These are phyloP conservation scores for Helicostylum pulchrum DNA, from an alignment of 192 early-diverging fungal species.

Conservation along the genomic window DNA sequence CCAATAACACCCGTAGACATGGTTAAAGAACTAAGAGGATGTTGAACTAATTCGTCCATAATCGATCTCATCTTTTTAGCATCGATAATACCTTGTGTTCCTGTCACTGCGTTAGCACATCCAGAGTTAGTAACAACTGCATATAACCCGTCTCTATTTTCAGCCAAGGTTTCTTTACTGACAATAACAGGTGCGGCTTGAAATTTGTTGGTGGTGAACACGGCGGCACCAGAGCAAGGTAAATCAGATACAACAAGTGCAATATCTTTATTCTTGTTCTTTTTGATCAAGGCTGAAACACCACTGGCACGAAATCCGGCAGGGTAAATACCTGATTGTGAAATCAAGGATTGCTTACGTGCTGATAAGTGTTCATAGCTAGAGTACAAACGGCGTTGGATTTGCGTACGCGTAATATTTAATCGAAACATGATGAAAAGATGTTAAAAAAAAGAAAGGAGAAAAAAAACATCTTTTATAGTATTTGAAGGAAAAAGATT, in stretches of 20 bases:
- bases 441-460: neutral
- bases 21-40: constrained; percentile 53
- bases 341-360: constrained; percentile 62
- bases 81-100: constrained; percentile 75
- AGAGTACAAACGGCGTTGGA: neutral
- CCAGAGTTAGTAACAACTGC: constrained; percentile 83
- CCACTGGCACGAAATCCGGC: constrained; percentile 80
- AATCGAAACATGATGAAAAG: constrained; percentile 6
- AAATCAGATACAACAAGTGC: constrained; percentile 71
- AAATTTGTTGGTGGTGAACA: constrained; percentile 93
- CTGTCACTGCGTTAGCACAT: constrained; percentile 96
- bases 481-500: no score
- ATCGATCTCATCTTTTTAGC: constrained; percentile 66
- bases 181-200: constrained; percentile 86
- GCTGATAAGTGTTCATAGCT: constrained; percentile 30
- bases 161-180: constrained; percentile 58
- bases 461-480: neutral
- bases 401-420: neutral
- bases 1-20: constrained; percentile 99
- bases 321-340: constrained; percentile 78
- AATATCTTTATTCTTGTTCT: constrained; percentile 68
- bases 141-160: constrained; percentile 39
- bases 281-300: constrained; percentile 75
- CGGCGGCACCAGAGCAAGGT: constrained; percentile 76
- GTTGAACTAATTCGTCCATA: constrained; percentile 52